Evolutionary conservation across 192 early-diverging fungal genomes (phyloP).

Genomic region (Bifiguratus adelaidae): DNA sequence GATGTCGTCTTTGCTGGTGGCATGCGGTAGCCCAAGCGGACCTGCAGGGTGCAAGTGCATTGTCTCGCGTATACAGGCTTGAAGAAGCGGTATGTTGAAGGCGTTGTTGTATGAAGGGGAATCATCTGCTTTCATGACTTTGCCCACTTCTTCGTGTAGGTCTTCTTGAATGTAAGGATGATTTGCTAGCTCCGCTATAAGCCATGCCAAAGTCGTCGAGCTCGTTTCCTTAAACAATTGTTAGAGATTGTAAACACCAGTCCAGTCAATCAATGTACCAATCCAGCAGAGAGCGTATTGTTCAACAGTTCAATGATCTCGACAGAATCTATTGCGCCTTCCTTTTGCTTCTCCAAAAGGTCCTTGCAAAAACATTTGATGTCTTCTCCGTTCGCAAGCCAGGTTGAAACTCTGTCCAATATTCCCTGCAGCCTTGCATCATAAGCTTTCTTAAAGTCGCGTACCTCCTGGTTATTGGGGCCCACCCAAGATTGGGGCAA

Average conservation of each 20-base stretch:
- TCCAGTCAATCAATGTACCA: background rate
- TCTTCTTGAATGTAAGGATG: conserved; percentile 9
- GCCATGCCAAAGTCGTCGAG: conserved; percentile 5
- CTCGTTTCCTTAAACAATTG: conserved; percentile 2
- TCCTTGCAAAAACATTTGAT: no score
- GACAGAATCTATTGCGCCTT: no score
- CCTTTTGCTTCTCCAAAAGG: no score
- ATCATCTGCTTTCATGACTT: background rate
- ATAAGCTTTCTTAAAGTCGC: no score
- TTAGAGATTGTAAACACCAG: background rate
- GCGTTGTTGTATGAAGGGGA: background rate
- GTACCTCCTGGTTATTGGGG: no score
- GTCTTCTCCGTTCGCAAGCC: no score
- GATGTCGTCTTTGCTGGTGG: conserved; percentile 3
- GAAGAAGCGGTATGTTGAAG: conserved; percentile 6
- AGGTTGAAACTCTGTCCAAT: no score
- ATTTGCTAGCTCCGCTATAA: conserved; percentile 2
- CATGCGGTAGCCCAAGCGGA: conserved; percentile 4
- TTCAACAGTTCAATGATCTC: background rate
- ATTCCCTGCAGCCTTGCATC: no score
- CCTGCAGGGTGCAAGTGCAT: conserved; percentile 3
- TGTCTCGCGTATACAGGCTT: conserved; percentile 8
- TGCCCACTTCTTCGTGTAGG: conserved; percentile 4
- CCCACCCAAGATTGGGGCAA: no score
- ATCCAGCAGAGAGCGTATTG: background rate